phyloP scores from a whole-genome alignment of 495 filamentous ascomycete species.

The Aspergillus steynii region DNA sequence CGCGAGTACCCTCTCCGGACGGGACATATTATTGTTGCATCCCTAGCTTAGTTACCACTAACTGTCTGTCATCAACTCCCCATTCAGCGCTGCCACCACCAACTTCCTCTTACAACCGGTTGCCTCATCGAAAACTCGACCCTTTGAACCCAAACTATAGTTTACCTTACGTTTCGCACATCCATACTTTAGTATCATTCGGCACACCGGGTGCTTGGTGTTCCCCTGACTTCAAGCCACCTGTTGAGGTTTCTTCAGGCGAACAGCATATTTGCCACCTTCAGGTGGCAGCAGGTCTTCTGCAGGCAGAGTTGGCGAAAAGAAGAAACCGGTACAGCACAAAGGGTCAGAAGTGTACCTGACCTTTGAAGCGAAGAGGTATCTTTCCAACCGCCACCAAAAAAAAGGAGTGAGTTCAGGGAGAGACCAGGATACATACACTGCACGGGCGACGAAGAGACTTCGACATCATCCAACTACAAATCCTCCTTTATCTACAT shows the following conservation, averaged over 20 bases:
- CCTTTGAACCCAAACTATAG: not conserved
- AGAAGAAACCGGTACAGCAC: not conserved
- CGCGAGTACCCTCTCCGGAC: not conserved
- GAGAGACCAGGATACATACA: not conserved
- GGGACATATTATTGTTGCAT: conserved; percentile 8
- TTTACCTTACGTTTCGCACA: not conserved
- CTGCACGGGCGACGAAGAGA: not conserved
- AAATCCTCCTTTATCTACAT: not conserved
- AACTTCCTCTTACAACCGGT: not conserved
- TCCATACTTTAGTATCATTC: not conserved
- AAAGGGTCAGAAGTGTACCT: not conserved
- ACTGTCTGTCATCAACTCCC: not conserved
- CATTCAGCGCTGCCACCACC: not conserved
- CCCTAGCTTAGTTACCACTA: not conserved
- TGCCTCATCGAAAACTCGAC: not conserved
- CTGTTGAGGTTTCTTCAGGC: conserved; percentile 1
- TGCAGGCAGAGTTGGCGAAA: conserved; percentile 7
- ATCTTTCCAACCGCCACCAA: not conserved
- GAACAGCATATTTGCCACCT: conserved; percentile 9
- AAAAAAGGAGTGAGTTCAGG: not conserved
- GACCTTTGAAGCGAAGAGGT: not conserved
- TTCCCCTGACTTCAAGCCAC: conserved; percentile 4
- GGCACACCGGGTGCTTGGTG: not conserved
- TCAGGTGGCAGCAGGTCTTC: conserved; percentile 18
- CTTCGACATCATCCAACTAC: not conserved